phyloP scores from a whole-genome alignment of 352 stramenopile species.

The Pythium aphanidermatum region DNA sequence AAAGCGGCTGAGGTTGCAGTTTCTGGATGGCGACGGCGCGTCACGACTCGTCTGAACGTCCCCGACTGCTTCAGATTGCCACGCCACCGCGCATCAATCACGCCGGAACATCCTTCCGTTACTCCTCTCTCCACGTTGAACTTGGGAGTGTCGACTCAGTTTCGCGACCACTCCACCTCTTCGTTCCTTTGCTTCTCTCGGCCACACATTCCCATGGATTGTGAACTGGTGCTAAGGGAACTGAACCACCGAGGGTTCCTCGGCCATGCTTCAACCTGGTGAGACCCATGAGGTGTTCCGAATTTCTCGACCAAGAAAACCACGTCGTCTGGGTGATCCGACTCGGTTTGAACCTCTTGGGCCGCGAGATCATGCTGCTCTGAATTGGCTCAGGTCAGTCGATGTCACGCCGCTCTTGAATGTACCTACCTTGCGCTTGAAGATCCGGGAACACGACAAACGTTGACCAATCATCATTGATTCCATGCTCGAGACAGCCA shows the following conservation, averaged over 20 bases:
- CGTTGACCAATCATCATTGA: slow-evolving; percentile 16
- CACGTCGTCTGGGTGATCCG: too few species aligned
- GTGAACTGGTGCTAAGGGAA: slow-evolving; percentile 1
- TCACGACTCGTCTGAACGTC: background rate
- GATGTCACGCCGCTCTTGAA: slow-evolving; percentile 13
- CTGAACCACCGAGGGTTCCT: too few species aligned
- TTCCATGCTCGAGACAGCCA: background rate
- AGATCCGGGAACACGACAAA: slow-evolving; percentile 12
- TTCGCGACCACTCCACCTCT: background rate
- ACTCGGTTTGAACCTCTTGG: too few species aligned
- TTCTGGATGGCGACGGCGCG: slow-evolving; percentile 1
- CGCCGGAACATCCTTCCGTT: slow-evolving; percentile 5
- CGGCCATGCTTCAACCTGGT: too few species aligned
- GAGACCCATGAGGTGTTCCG: too few species aligned
- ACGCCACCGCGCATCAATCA: slow-evolving; percentile 9
- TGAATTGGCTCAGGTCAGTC: slow-evolving; percentile 2
- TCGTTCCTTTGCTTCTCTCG: background rate
- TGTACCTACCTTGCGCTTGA: slow-evolving; percentile 3
- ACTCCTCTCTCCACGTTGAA: background rate
- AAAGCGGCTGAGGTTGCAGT: slow-evolving; percentile 2
- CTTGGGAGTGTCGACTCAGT: background rate
- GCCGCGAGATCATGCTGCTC: background rate
- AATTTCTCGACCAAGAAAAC: slow-evolving; percentile 11
- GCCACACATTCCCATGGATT: background rate
- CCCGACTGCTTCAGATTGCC: background rate